A percentile compares a stretch with the other conserved stretches of the same genome.
These are phyloP conservation scores for Leccinum boreale DNA, from an alignment of 768 basidiomycete species.

Conservation along the genomic window DNA sequence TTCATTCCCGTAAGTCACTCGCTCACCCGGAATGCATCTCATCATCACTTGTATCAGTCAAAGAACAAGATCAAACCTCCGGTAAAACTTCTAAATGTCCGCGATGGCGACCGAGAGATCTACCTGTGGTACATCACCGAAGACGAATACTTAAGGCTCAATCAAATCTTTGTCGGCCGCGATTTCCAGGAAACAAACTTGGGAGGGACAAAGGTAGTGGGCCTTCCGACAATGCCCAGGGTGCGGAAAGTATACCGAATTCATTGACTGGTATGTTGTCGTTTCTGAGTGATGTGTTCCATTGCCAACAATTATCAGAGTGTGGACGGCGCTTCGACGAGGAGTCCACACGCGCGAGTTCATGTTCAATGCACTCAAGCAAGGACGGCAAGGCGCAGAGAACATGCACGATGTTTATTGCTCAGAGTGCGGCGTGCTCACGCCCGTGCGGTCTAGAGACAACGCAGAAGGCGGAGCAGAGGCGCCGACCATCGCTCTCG, in stretches of 20 bases:
- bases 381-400: too few relatives aligned
- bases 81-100: not conserved
- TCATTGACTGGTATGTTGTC: constrained; percentile 8
- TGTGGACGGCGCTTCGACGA: constrained; percentile 16
- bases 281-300: too few relatives aligned
- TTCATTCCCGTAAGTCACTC: constrained; percentile 5
- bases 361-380: constrained; percentile 10
- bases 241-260: too few relatives aligned
- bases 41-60: not conserved
- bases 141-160: constrained; percentile 16
- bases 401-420: too few relatives aligned
- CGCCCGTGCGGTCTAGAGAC: too few relatives aligned
- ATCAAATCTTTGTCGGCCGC: constrained; percentile 7
- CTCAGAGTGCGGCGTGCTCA: too few relatives aligned
- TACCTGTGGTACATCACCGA: constrained; percentile 20
- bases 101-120: not conserved
- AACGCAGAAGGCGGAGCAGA: too few relatives aligned
- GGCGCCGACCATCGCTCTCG: not conserved
- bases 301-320: not conserved
- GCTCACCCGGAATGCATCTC: not conserved
- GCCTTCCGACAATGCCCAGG: too few relatives aligned
- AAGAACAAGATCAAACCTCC: constrained; percentile 10
- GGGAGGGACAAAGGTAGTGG: too few relatives aligned
- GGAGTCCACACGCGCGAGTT: constrained; percentile 17
- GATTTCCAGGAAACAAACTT: constrained; percentile 17